Base-by-base conservation (phyloP, 352 stramenopile species). In the Phytopythium oedochilum region DNA sequence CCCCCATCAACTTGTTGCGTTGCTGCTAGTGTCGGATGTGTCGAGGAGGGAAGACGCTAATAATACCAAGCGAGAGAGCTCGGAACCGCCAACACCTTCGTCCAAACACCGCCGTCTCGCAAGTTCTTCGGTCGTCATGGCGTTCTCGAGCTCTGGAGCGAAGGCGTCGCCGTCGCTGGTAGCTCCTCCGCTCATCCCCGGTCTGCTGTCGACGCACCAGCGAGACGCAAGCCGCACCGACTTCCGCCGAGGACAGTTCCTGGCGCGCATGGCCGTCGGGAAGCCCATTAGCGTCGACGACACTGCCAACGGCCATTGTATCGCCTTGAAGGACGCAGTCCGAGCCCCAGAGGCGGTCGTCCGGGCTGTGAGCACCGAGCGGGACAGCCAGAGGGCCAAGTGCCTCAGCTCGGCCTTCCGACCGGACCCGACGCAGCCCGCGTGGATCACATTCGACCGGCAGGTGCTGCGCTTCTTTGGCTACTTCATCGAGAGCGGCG, bases 401-500 rank as follows among this genome's bases (percentile, higher is more conserved):
- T 60, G 29, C 36, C 12, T 8, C 2, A 81, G 71, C 46, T 73
- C 66, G 22, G 80, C 73, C 38, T 87, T 71, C 58, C 71, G 73
- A 42, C 55, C 68, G 7, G 75, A 88, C 48, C 45, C 63, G 12
- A 71, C 59, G n/a, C 70, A 82, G 42, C 80, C 78, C 17, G 54
- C 60, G 23, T 92, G 84, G 78, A 65, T 91, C 61, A 88, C 78
- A 8, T 64, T 88, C 64, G 78, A 89, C 48, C 68, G 78, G 11
- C 77, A 93, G 32, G 89, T 97, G 38, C 70, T 98, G 36, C 85
- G 90, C 20, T 97, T 96, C 71, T 96, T 91, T 43, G 84, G 77
- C 2, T 98, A 95, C 62, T 97, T 96, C 44, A 57, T 64, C 6
- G 68, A 86, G 32, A 63, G 67, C 47, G 42, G 66, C 39, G 45